A percentile compares a stretch with the other conserved stretches of the same genome.
phyloP scores from a whole-genome alignment of 805 yeast species.

The Saturnispora silvae region DNA sequence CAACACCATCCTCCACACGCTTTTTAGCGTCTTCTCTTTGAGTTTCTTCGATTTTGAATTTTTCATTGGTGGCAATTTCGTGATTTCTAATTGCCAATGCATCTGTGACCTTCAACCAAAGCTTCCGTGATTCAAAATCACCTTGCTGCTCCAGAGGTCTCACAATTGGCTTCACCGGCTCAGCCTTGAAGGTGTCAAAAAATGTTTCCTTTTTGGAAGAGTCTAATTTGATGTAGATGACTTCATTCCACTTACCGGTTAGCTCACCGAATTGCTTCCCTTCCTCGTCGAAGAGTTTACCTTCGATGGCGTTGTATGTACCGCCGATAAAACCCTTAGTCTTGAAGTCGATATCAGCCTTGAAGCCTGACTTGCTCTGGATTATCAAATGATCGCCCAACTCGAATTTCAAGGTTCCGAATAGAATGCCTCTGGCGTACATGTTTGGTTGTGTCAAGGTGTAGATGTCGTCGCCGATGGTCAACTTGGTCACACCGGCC shows the following conservation, averaged over 20 bases:
- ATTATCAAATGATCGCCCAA: conserved; percentile 86
- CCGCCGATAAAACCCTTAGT: conserved; percentile 93
- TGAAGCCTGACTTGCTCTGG: conserved; percentile 45
- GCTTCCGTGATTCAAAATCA: conserved; percentile 63
- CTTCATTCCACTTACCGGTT: conserved; percentile 89
- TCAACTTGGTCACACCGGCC: conserved; percentile 78
- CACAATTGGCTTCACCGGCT: conserved; percentile 52
- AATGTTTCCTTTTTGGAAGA: conserved; percentile 34
- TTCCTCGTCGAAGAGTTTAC: conserved; percentile 42
- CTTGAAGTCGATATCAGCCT: conserved; percentile 84
- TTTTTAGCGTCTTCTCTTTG: conserved; percentile 69
- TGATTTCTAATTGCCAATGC: conserved; percentile 80
- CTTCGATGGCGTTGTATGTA: conserved; percentile 81
- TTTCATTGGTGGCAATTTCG: conserved; percentile 75
- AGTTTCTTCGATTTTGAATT: conserved; percentile 74
- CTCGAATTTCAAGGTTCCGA: conserved; percentile 84
- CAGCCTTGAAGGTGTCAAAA: conserved; percentile 50
- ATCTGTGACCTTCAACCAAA: conserved; percentile 76
- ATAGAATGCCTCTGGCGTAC: conserved; percentile 86
- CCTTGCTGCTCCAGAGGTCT: conserved; percentile 76
- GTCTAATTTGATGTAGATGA: conserved; percentile 47
- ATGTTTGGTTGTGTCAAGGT: conserved; percentile 90
- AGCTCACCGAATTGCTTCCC: conserved; percentile 49
- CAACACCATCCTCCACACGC: conserved; percentile 68
- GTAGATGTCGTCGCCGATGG: conserved; percentile 69